Conservation (phyloP, 164 flowering plant genomes). For the Saururus chinensis region DNA sequence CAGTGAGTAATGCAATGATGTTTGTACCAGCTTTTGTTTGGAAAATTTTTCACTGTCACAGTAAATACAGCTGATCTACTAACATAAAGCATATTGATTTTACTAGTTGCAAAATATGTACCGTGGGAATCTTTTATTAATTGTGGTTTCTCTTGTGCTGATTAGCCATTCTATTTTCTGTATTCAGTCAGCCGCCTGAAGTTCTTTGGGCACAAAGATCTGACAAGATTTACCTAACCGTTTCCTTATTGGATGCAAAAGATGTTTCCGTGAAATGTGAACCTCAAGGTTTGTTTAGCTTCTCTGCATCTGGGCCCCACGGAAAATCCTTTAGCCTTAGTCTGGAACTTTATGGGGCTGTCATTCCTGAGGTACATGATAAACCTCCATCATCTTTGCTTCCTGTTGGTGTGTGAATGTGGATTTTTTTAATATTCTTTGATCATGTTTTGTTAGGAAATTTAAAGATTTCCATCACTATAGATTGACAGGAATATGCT, state of each 20-base stretch:
- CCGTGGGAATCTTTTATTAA: background rate
- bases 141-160: background rate
- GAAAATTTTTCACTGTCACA: no score
- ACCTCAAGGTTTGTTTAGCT: conserved; percentile 57
- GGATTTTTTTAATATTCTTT: background rate
- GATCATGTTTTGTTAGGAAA: background rate
- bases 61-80: no score
- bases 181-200: conserved; percentile 64
- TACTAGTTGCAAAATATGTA: background rate
- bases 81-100: no score
- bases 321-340: conserved; percentile 43
- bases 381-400: background rate
- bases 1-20: no score
- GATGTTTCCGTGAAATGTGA: conserved; percentile 64
- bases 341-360: conserved; percentile 49
- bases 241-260: conserved; percentile 77
- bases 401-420: background rate
- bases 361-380: conserved; percentile 41
- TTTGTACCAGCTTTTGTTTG: no score
- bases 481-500: background rate
- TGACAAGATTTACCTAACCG: conserved; percentile 72
- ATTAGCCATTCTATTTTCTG: background rate
- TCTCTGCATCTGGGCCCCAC: conserved; percentile 56
- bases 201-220: conserved; percentile 96
- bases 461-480: background rate